Conservation (phyloP, 2,329 filamentous ascomycete species). For the Ophiostoma sp. region DNA sequence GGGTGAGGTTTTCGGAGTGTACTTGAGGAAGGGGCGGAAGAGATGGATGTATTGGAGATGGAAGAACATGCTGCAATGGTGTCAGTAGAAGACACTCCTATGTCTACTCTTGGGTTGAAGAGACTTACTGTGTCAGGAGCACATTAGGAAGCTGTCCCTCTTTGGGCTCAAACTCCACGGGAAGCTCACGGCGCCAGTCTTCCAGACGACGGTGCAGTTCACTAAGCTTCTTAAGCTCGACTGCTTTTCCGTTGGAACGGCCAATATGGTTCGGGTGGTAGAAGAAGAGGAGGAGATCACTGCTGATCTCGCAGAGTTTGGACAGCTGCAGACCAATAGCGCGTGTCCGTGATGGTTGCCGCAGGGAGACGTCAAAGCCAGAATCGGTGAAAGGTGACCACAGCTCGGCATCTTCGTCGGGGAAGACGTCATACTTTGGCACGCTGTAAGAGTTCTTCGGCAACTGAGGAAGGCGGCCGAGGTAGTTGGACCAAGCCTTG, state of each 20-base stretch:
- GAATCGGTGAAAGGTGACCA: conserved; percentile 81
- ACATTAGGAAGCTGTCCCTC: conserved; percentile 88
- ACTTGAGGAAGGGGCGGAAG: conserved; percentile 54
- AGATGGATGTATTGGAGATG: conserved; percentile 56
- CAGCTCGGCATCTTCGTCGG: conserved; percentile 76
- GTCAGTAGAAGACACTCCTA: not conserved
- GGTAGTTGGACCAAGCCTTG: conserved; percentile 98
- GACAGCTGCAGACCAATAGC: conserved; percentile 80
- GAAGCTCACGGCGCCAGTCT: conserved; percentile 81
- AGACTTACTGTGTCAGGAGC: conserved; percentile 73
- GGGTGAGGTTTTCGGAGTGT: conserved; percentile 76
- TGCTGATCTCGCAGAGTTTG: conserved; percentile 87
- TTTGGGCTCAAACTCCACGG: conserved; percentile 82
- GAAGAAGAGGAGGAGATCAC: conserved; percentile 84
- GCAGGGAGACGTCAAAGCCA: conserved; percentile 69
- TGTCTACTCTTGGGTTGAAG: not conserved
- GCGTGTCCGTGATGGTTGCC: conserved; percentile 79
- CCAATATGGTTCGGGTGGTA: conserved; percentile 76
- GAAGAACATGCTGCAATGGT: conserved; percentile 80
- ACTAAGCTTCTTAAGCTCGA: conserved; percentile 87
- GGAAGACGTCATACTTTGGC: conserved; percentile 87
- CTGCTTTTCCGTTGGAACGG: conserved; percentile 68
- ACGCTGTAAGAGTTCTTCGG: conserved; percentile 77
- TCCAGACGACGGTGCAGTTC: conserved; percentile 89
- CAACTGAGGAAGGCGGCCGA: conserved; percentile 86